Evolutionary conservation across 2,329 filamentous ascomycete genomes (phyloP).

Genomic region (Pseudogymnoascus sp.): DNA sequence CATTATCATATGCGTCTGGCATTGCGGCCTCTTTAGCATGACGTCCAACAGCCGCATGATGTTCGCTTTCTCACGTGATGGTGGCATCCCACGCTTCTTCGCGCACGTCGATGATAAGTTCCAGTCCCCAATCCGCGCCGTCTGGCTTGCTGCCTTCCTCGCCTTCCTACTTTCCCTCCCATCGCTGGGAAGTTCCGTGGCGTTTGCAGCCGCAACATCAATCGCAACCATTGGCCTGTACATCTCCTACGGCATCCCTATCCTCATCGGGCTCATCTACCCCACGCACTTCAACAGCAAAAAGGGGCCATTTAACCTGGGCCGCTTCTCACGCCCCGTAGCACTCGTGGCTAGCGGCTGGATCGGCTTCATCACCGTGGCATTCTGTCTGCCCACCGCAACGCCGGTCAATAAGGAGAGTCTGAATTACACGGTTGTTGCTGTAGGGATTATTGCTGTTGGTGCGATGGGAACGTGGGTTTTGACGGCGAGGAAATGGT

Average conservation of each 20-base stretch:
- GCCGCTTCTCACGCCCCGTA: constrained; percentile 38
- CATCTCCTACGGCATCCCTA: constrained; percentile 51
- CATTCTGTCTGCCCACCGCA: constrained; percentile 49
- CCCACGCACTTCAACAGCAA: constrained; percentile 39
- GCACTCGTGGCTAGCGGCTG: constrained; percentile 42
- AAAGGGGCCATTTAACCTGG: constrained; percentile 51
- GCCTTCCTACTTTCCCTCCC: constrained; percentile 50
- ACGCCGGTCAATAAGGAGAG: constrained; percentile 51
- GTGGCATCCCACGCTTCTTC: constrained; percentile 49
- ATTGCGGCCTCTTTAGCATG: constrained; percentile 52
- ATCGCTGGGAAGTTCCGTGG: constrained; percentile 46
- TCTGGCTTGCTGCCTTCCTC: constrained; percentile 48
- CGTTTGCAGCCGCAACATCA: constrained; percentile 50
- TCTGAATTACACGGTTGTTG: constrained; percentile 53
- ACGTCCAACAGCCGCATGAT: constrained; percentile 53
- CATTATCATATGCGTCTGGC: constrained; percentile 54
- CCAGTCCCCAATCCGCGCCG: constrained; percentile 42
- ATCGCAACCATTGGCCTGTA: constrained; percentile 52
- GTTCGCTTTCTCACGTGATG: constrained; percentile 50
- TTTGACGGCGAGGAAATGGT: constrained; percentile 47
- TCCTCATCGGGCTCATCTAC: constrained; percentile 47
- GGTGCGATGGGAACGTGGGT: constrained; percentile 43
- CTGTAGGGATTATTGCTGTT: constrained; percentile 48
- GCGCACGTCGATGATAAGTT: constrained; percentile 44
- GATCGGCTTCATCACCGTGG: constrained; percentile 48